Percentiles rank a stretch among this genome's conserved stretches.
phyloP scores from a whole-genome alignment of 1,139 yeast species.

The Waltiozyma solani region DNA sequence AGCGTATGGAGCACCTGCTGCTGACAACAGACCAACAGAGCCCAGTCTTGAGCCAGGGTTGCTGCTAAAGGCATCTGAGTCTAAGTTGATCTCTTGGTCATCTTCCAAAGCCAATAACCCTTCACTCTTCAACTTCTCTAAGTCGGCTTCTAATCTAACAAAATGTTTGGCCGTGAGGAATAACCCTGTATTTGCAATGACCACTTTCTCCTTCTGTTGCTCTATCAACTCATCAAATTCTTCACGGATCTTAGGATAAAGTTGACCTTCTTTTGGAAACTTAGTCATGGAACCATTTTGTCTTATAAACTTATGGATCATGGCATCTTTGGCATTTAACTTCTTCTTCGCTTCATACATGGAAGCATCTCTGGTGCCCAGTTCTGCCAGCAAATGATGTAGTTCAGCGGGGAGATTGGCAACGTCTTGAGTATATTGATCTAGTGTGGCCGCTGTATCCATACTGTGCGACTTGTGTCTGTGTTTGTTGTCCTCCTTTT shows the following conservation, averaged over 20 bases:
- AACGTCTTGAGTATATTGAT: constrained; percentile 64
- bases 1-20: not conserved
- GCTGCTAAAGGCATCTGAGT: constrained; percentile 20
- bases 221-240: constrained; percentile 52
- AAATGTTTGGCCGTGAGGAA: constrained; percentile 70
- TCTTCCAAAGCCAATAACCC: constrained; percentile 58
- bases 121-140: constrained; percentile 66
- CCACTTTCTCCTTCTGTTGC: constrained; percentile 69
- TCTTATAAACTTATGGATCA: constrained; percentile 72
- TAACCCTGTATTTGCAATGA: constrained; percentile 75
- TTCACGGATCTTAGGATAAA: constrained; percentile 57
- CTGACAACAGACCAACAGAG: constrained; percentile 7
- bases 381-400: constrained; percentile 70
- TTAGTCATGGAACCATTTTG: constrained; percentile 76
- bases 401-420: constrained; percentile 89
- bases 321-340: constrained; percentile 63
- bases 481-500: too few relatives aligned
- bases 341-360: constrained; percentile 59
- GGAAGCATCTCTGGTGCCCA: constrained; percentile 59
- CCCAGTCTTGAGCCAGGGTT: constrained; percentile 14
- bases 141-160: constrained; percentile 61
- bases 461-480: too few relatives aligned
- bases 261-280: constrained; percentile 72
- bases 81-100: constrained; percentile 18
- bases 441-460: constrained; percentile 73